Base-by-base conservation (phyloP, 371 early-diverging fungal genomes). In the Phascolomyces articulosus region DNA sequence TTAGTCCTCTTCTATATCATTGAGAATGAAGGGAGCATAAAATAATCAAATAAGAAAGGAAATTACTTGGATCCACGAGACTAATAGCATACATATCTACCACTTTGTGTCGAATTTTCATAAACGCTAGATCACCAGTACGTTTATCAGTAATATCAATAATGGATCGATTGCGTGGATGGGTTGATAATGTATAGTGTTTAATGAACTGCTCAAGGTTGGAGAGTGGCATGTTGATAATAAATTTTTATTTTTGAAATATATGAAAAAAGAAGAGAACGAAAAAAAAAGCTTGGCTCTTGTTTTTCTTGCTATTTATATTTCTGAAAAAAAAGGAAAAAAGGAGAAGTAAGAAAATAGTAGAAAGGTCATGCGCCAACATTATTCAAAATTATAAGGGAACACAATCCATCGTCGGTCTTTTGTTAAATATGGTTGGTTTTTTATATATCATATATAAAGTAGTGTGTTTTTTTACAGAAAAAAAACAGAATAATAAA, bases 11-110 rank as follows among this genome's bases (percentile, higher is more conserved):
- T n/a, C n/a, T n/a, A n/a, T n/a, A n/a, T n/a, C n/a, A n/a, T n/a
- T n/a, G n/a, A n/a, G n/a, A n/a, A n/a, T n/a, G n/a, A n/a, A n/a
- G n/a, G n/a, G n/a, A n/a, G n/a, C n/a, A n/a, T n/a, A n/a, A n/a
- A n/a, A n/a, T n/a, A n/a, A n/a, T n/a, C n/a, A n/a, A n/a, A n/a
- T n/a, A n/a, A n/a, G n/a, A 29, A 7, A 47, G 47, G 13, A 49
- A 20, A 10, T 55, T 64, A 69, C 73, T 68, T 29, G 82, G 78
- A 56, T 76, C 68, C n/a, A 81, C 75, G 20, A 81, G 49, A 58
- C 75, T 74, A 23, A 78, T 67, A 20, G 82, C 74, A 69, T 81
- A 81, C 55, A 75, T 70, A 34, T 78, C 71, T n/a, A 74, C 62
- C 3, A 78, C 48, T 53, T 77, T 63, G 58, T 81, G 78, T 40